A percentile compares a stretch with the other conserved stretches of the same genome.
Evolutionary conservation across 345 rosid species (phyloP).

Genomic region (Lepidium aucheri): DNA sequence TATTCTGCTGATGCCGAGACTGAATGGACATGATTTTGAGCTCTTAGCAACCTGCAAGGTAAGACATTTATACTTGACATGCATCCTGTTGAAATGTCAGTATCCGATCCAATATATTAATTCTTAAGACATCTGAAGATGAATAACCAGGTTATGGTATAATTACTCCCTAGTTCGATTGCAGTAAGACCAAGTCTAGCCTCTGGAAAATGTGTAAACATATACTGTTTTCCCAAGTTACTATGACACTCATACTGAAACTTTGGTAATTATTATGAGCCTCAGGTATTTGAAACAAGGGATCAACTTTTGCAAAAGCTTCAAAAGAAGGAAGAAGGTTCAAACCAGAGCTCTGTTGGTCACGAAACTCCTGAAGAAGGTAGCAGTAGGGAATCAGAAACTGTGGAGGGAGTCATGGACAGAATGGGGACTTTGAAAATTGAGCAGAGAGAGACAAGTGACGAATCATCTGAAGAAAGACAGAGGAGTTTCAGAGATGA

Average conservation of each 20-base stretch:
- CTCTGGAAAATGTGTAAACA: neutral
- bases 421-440: constrained; percentile 27
- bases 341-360: constrained; percentile 7
- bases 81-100: neutral
- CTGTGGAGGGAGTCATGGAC: constrained; percentile 14
- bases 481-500: constrained; percentile 29
- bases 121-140: neutral
- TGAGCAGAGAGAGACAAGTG: constrained; percentile 26
- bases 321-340: constrained; percentile 28
- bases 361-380: constrained; percentile 16
- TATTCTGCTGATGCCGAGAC: constrained; percentile 59
- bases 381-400: constrained; percentile 10
- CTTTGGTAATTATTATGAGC: neutral
- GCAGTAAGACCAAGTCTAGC: neutral
- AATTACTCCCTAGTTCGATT: neutral
- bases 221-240: neutral
- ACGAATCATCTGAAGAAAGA: constrained; percentile 36
- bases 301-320: constrained; percentile 46
- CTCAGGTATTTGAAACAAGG: constrained; percentile 49
- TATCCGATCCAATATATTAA: neutral
- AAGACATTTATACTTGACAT: constrained; percentile 8
- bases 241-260: neutral
- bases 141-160: neutral
- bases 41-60: constrained; percentile 55
- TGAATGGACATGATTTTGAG: constrained; percentile 48